Base-by-base conservation (phyloP, 2,329 filamentous ascomycete species). In the Thielaviopsis musarum region DNA sequence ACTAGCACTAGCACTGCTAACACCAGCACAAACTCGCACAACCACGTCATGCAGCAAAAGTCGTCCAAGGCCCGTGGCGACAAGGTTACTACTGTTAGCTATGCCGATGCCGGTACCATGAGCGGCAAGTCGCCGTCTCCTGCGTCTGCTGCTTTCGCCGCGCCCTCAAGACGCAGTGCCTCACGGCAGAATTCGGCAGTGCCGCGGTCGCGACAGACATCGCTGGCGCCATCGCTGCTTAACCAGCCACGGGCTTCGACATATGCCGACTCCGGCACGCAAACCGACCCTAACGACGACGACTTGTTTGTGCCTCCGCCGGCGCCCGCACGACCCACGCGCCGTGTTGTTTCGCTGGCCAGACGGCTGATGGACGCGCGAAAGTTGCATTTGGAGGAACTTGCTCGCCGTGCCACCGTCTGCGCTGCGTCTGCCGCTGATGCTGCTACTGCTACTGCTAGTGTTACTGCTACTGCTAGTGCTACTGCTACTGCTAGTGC, bases 41-140 rank as follows among this genome's bases (percentile, higher is more conserved):
- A 41, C 38, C 5, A n/a, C 38, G 38, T 7, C 38, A 7, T 12
- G 10, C 30, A 34, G 30, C 30, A 34, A 51, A 54, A 56, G n/a
- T 49, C 59, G 3, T 24, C 7, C 53, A 63, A 2, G 71, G 71
- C 57, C 71, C 69, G n/a, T 69, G 69, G 10, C 9, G 58, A 57
- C 30, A 64, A 67, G 9, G 71, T 66, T 4, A 68, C 69, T 5
- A 65, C 70, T 17, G 66, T 68, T 10, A 70, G 71, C 5, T 81
- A 81, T 60, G 73, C 77, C 0, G 78, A 82, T 65, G 74, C 75
- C 3, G 75, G 73, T 10, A 79, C 78, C 9, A 77, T 75, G 1
- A 71, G 76, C 61, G 78, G 77, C 66, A 76, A 79, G 62, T 78
- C 77, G 0, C 73, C 70, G 0, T 82, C 79, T 0, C 79, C 79